Evolutionary conservation across 2,329 filamentous ascomycete genomes (phyloP).

Genomic region (Chaetothyriales sp.): DNA sequence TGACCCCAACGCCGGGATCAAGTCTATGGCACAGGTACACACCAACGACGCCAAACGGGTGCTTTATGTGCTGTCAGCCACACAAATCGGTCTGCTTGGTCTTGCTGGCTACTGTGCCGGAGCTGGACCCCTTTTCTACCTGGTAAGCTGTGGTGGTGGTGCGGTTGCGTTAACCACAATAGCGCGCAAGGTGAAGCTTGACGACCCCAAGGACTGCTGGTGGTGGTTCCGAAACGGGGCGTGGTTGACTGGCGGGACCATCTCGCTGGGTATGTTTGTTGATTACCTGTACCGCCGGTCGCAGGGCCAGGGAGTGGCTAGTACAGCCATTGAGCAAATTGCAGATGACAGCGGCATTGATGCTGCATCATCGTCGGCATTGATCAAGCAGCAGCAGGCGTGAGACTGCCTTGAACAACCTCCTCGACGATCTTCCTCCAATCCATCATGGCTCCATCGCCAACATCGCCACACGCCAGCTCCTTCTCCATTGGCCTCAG

Average conservation of each 20-base stretch:
- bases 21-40: conserved; percentile 36
- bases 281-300: conserved; percentile 32
- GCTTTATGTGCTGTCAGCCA: conserved; percentile 26
- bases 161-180: conserved; percentile 40
- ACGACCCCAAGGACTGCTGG: conserved; percentile 44
- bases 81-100: conserved; percentile 29
- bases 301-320: background rate
- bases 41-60: conserved; percentile 32
- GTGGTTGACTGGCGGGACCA: conserved; percentile 45
- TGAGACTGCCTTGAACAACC: conserved; percentile 2
- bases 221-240: conserved; percentile 51
- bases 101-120: conserved; percentile 33
- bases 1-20: conserved; percentile 35
- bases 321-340: too few relatives aligned
- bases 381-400: background rate
- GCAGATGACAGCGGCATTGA: background rate
- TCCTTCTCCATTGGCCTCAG: conserved; percentile 58
- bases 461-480: conserved; percentile 72
- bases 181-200: conserved; percentile 44
- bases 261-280: conserved; percentile 38
- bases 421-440: conserved; percentile 56
- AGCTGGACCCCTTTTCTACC: conserved; percentile 43
- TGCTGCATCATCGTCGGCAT: background rate
- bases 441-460: conserved; percentile 67
- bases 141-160: conserved; percentile 43